Base-by-base conservation (phyloP, 2,329 filamentous ascomycete genomes). In the Didymella pinodella region DNA sequence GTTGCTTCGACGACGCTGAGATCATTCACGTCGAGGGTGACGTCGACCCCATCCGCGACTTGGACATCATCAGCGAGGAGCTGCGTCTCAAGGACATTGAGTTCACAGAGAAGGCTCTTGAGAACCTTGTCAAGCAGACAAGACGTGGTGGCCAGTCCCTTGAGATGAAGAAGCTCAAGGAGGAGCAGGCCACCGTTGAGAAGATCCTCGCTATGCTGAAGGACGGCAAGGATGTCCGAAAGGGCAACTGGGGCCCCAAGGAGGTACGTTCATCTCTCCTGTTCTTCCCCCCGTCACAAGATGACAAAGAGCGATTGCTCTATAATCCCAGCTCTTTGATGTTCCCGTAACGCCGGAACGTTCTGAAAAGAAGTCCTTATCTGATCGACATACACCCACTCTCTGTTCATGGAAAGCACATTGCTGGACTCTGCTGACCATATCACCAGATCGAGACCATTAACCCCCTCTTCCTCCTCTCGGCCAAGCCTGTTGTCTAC, bases 241-340 rank as follows among this genome's bases (percentile, higher is more conserved):
- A 97, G 82, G 90, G 90, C 74, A 86, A 87, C 77, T 99, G 95
- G 95, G 72, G 79, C 40, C 90, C 93, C 49, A 99, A 98, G 83
- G 95, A 99, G 91, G 95, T 98, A 90, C 81, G 90, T 79, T 56
- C 61, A 55, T 29, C 14, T 44, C 61, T 47, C 31, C 28, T 10
- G 10, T 28, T 22, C 32, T 50, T 50, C 44, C 54, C 68, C 71
- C 65, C 63, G 69, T 87, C 82, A 78, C 72, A 89, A 97, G 95
- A 98, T 98, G 95, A 98, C 89, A 90, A 96, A 97, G 90, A 95
- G 93, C 92, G 88, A 86, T 84, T 86, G 91, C 92, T 93, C 90
- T 85, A 84, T 91, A 93, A 96, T 92, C 95, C 95, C 95, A 99
- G 95, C 95, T 99, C 95, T 90, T 97, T 90, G 94, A 98, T 89